Percentiles rank a stretch among this genome's conserved stretches.
Conservation (phyloP, 257 asterid species). For the Cordia subcordata region DNA sequence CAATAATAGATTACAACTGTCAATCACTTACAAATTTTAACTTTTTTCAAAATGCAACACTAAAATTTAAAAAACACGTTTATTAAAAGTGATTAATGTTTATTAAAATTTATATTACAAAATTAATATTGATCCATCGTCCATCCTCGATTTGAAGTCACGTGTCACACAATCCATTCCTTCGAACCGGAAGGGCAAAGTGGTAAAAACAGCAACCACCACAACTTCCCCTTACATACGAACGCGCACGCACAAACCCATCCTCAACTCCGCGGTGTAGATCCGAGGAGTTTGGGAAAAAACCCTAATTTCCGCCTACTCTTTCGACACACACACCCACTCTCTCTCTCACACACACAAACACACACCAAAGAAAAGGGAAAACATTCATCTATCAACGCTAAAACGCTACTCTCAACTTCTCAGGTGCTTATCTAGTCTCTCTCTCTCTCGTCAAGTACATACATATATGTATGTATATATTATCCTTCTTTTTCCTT, state of each 20-base stretch:
- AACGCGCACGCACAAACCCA: constrained; percentile 2
- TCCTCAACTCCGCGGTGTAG: constrained; percentile 7
- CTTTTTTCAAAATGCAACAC: no score
- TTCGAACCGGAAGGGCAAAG: background rate
- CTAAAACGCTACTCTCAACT: background rate
- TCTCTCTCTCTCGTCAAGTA: background rate
- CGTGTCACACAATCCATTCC: no score
- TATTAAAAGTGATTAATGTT: no score
- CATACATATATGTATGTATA: no score
- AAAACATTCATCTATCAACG: background rate
- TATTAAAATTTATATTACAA: no score
- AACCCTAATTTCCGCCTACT: background rate
- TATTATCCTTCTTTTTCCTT: no score
- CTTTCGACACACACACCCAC: background rate
- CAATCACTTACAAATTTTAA: no score
- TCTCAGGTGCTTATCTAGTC: background rate
- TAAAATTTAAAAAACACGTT: no score
- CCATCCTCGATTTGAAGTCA: no score
- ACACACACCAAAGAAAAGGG: no score
- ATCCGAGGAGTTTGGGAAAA: constrained; percentile 15
- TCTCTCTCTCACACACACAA: background rate
- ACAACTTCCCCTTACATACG: background rate
- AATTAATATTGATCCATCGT: no score
- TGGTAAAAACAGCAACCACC: background rate
- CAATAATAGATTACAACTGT: no score